A percentile compares a stretch with the other conserved stretches of the same genome.
Evolutionary conservation across 2,329 filamentous ascomycete genomes (phyloP).

Genomic region (Pseudofabraea citricarpa): DNA sequence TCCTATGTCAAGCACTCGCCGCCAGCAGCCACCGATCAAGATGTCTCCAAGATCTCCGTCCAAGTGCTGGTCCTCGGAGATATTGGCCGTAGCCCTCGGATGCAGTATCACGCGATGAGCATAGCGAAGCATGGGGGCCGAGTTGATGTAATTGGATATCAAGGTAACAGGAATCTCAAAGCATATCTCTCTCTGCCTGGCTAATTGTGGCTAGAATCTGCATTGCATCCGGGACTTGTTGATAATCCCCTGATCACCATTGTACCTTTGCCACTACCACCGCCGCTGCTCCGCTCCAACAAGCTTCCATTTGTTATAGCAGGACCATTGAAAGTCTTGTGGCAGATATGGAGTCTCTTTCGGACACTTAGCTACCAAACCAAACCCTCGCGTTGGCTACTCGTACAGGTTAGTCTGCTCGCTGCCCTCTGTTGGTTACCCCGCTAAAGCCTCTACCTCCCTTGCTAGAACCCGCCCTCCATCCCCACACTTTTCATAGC

Average conservation of each 20-base stretch:
- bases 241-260: constrained; percentile 66
- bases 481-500: constrained; percentile 85
- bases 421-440: constrained; percentile 4
- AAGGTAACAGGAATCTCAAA: constrained; percentile 53
- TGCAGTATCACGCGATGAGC: constrained; percentile 97
- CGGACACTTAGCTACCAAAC: constrained; percentile 68
- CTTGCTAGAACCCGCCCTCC: constrained; percentile 94
- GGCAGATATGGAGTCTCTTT: constrained; percentile 72
- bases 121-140: constrained; percentile 75
- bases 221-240: constrained; percentile 72
- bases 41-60: constrained; percentile 43
- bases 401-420: constrained; percentile 60
- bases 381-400: constrained; percentile 73
- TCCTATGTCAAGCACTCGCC: constrained; percentile 33
- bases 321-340: constrained; percentile 80
- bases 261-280: constrained; percentile 64
- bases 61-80: constrained; percentile 92
- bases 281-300: constrained; percentile 60
- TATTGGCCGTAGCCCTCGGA: constrained; percentile 90
- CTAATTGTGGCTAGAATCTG: constrained; percentile 55
- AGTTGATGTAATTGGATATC: constrained; percentile 85
- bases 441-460: constrained; percentile 16
- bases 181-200: constrained; percentile 4
- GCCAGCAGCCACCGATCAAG: constrained; percentile 15
- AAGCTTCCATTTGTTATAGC: constrained; percentile 72